Percentiles rank a stretch among this genome's conserved stretches.
Conservation (phyloP, 352 stramenopile genomes). For the Phytopythium ostracodes region DNA sequence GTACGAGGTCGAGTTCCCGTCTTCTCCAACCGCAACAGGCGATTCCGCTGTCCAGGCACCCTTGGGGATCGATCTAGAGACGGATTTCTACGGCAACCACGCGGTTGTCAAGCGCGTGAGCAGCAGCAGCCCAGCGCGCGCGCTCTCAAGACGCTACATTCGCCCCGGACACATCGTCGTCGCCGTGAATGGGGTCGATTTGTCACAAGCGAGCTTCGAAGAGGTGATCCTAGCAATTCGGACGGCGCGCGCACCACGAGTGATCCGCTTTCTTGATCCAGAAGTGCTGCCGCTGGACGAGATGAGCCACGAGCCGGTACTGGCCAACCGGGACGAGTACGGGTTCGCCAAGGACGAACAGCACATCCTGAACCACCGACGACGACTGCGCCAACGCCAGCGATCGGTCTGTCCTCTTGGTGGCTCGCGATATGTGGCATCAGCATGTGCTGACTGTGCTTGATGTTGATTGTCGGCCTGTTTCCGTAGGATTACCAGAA, state of each 20-base stretch:
- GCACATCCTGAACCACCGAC: constrained; percentile 48
- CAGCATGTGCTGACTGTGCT: neutral
- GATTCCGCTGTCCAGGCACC: constrained; percentile 6
- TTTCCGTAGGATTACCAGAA: constrained; percentile 27
- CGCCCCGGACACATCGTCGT: constrained; percentile 41
- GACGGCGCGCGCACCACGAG: constrained; percentile 15
- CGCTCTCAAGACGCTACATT: constrained; percentile 21
- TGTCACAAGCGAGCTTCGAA: constrained; percentile 29
- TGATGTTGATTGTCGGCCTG: neutral
- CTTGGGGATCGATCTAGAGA: constrained; percentile 53
- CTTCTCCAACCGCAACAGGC: neutral
- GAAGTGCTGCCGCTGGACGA: constrained; percentile 27
- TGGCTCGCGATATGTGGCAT: neutral
- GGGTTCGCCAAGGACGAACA: constrained; percentile 57
- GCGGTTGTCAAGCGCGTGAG: constrained; percentile 38
- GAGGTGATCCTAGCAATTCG: constrained; percentile 29
- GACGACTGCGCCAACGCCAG: constrained; percentile 19
- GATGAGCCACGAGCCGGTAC: constrained; percentile 21
- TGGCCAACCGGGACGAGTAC: constrained; percentile 55
- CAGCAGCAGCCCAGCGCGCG: constrained; percentile 23
- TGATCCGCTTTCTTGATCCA: constrained; percentile 48
- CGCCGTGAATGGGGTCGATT: constrained; percentile 38
- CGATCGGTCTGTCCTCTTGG: neutral
- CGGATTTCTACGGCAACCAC: constrained; percentile 51
- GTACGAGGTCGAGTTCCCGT: constrained; percentile 58